Percentiles rank a stretch among this genome's conserved stretches.
Conservation (phyloP, 805 yeast species). For the Candida rishiriensis region DNA sequence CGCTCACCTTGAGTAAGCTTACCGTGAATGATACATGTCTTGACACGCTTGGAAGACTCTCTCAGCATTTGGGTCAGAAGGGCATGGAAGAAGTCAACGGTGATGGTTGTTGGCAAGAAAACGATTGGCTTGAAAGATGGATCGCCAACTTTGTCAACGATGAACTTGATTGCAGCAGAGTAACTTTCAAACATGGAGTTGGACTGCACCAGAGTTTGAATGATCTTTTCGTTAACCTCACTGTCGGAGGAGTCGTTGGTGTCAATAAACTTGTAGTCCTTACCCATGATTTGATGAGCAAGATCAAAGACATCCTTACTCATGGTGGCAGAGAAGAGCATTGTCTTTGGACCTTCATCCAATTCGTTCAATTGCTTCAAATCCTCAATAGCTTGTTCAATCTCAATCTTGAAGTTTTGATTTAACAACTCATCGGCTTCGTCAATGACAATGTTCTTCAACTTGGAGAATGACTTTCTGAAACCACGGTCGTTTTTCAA, state of each 20-base stretch:
- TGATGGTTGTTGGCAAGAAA: slow-evolving; percentile 73
- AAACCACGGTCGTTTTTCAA: slow-evolving; percentile 43
- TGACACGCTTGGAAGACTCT: slow-evolving; percentile 13
- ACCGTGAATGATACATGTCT: slow-evolving; percentile 53
- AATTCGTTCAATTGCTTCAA: slow-evolving; percentile 31
- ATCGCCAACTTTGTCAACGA: slow-evolving; percentile 32
- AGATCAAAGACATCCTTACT: slow-evolving; percentile 61
- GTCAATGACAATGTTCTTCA: slow-evolving; percentile 71
- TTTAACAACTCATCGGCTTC: slow-evolving; percentile 89
- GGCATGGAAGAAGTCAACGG: slow-evolving; percentile 54
- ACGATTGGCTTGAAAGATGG: slow-evolving; percentile 69
- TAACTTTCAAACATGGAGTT: slow-evolving; percentile 52
- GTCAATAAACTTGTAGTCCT: slow-evolving; percentile 56
- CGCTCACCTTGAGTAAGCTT: slow-evolving; percentile 66
- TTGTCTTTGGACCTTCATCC: slow-evolving; percentile 49
- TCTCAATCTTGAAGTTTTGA: slow-evolving; percentile 69
- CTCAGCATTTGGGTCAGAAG: slow-evolving; percentile 30
- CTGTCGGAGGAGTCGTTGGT: slow-evolving; percentile 65
- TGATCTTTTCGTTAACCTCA: slow-evolving; percentile 68
- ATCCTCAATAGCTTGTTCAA: slow-evolving; percentile 50
- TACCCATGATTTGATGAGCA: slow-evolving; percentile 55
- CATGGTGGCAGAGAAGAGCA: slow-evolving; percentile 86
- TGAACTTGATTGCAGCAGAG: slow-evolving; percentile 50
- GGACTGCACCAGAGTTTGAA: slow-evolving; percentile 59
- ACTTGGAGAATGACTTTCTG: slow-evolving; percentile 41